Evolutionary conservation across 164 flowering plant genomes (phyloP).

Genomic region (Vitis rupestris): DNA sequence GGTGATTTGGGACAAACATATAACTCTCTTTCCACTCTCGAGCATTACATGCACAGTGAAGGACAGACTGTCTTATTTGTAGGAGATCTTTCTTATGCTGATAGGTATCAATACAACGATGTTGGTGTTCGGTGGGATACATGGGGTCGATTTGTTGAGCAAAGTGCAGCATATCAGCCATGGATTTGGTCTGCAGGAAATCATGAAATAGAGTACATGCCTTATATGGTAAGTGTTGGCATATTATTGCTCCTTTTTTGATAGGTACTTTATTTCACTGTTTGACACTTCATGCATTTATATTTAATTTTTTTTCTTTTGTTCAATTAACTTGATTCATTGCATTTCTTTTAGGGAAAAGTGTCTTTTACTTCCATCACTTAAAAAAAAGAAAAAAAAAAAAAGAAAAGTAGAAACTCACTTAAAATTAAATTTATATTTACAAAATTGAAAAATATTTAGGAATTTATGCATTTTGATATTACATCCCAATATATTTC

Average conservation of each 20-base stretch:
- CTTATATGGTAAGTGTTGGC: conserved; percentile 61
- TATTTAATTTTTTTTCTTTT: no score
- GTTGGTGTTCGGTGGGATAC: conserved; percentile 91
- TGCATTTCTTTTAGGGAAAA: no score
- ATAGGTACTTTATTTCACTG: no score
- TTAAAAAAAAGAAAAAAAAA: no score
- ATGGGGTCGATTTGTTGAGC: conserved; percentile 90
- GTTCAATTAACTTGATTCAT: no score
- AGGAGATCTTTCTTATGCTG: conserved; percentile 98
- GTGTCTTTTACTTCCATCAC: no score
- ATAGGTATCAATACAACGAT: conserved; percentile 70
- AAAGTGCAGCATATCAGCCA: conserved; percentile 86
- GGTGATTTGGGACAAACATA: conserved; percentile 97
- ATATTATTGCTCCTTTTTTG: not conserved
- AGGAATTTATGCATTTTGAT: no score
- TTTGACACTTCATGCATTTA: no score
- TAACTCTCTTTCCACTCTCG: conserved; percentile 88
- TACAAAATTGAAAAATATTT: no score
- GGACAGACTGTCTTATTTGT: conserved; percentile 75
- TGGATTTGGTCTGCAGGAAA: conserved; percentile 98
- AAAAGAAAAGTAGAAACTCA: no score
- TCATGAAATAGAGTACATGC: conserved; percentile 93
- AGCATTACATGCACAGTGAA: conserved; percentile 80
- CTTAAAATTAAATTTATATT: no score
- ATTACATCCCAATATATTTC: no score